Evolutionary conservation across 2,329 filamentous ascomycete species (phyloP).

Genomic region (Exophiala lecanii-corni): DNA sequence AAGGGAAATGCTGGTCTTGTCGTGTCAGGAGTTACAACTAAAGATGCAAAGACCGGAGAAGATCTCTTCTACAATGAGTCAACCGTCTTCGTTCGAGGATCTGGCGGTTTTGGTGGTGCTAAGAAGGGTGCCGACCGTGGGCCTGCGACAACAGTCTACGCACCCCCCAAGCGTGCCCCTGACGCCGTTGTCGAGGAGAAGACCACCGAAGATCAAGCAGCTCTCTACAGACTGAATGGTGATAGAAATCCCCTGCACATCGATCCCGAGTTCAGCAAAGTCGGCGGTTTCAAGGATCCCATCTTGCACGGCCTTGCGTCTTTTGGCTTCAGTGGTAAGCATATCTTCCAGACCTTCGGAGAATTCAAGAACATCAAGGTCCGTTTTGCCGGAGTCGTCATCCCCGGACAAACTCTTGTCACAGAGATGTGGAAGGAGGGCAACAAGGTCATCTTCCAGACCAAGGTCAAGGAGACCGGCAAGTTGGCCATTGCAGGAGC

Average conservation of each 20-base stretch:
- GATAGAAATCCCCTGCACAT: constrained; percentile 97
- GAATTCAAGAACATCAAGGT: constrained; percentile 88
- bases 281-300: constrained; percentile 88
- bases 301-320: constrained; percentile 97
- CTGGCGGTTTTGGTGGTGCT: constrained; percentile 82
- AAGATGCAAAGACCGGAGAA: constrained; percentile 78
- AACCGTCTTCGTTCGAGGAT: constrained; percentile 86
- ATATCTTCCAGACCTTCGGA: constrained; percentile 79
- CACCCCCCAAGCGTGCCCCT: constrained; percentile 68
- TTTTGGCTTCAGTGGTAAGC: constrained; percentile 87
- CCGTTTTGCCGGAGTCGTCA: constrained; percentile 77
- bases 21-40: constrained; percentile 73
- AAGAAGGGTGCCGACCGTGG: constrained; percentile 74
- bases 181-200: constrained; percentile 80
- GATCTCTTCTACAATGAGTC: constrained; percentile 96
- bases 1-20: constrained; percentile 88
- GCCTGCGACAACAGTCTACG: constrained; percentile 72
- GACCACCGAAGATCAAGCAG: constrained; percentile 87
- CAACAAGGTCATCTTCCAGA: constrained; percentile 74
- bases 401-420: constrained; percentile 71
- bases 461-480: constrained; percentile 85
- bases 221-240: constrained; percentile 85
- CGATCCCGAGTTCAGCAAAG: constrained; percentile 88
- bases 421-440: constrained; percentile 95
- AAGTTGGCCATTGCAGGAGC: constrained; percentile 80